Evolutionary conservation across 2,329 filamentous ascomycete genomes (phyloP).

Genomic region (Trichoderma citrinoviride): DNA sequence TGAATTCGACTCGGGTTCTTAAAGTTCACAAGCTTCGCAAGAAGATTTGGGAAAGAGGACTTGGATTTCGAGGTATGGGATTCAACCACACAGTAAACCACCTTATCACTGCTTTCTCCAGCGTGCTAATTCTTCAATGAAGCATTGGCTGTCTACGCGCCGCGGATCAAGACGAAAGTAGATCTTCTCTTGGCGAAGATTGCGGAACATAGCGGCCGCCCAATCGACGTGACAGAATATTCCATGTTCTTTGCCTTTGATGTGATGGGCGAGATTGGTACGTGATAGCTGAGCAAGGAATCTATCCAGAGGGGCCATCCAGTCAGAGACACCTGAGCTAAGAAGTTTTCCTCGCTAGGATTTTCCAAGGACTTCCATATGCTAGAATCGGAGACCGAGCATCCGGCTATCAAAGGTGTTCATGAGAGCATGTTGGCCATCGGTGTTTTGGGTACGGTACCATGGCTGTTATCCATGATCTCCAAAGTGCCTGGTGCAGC

Average conservation of each 20-base stretch:
- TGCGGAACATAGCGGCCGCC: slow-evolving; percentile 19
- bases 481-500: slow-evolving; percentile 38
- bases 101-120: too few relatives aligned
- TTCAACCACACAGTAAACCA: too few relatives aligned
- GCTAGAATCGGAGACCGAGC: neutral
- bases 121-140: neutral
- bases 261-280: slow-evolving; percentile 42
- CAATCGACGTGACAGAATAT: slow-evolving; percentile 34
- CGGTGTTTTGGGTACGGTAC: neutral
- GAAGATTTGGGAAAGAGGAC: slow-evolving; percentile 11
- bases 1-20: slow-evolving; percentile 28
- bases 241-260: slow-evolving; percentile 40
- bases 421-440: slow-evolving; percentile 9
- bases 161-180: slow-evolving; percentile 4
- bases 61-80: slow-evolving; percentile 11
- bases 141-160: slow-evolving; percentile 13
- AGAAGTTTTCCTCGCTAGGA: neutral
- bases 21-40: slow-evolving; percentile 19
- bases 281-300: neutral
- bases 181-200: slow-evolving; percentile 1
- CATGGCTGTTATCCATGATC: slow-evolving; percentile 30
- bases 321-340: neutral
- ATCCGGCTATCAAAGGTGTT: slow-evolving; percentile 8
- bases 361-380: slow-evolving; percentile 13
- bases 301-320: too few relatives aligned